phyloP scores from a whole-genome alignment of 345 rosid genomes.

The Camelina neglecta region DNA sequence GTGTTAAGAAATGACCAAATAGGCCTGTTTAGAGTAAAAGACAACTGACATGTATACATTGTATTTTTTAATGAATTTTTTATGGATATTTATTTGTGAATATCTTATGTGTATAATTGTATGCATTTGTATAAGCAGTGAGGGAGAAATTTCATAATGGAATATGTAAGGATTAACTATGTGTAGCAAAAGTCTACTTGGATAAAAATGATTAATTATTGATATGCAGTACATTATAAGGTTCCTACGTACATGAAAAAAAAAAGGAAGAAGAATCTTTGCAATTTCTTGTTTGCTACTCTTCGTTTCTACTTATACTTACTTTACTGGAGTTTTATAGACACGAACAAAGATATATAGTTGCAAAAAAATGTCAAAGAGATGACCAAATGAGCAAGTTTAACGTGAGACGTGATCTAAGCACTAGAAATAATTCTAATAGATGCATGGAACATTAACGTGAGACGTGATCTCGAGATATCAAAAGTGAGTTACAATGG shows the following conservation, averaged over 20 bases:
- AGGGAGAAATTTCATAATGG: slow-evolving; percentile 21
- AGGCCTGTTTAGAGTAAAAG: slow-evolving; percentile 37
- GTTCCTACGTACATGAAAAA: not conserved
- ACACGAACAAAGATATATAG: too few species aligned
- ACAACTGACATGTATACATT: slow-evolving; percentile 19
- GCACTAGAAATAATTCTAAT: too few species aligned
- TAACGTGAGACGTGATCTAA: too few species aligned
- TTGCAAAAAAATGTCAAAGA: not conserved
- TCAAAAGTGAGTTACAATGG: too few species aligned
- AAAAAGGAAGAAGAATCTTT: too few species aligned
- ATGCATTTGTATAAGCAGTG: slow-evolving; percentile 26
- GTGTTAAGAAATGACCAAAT: slow-evolving; percentile 34
- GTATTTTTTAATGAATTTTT: not conserved
- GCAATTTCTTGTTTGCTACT: not conserved
- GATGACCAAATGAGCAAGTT: not conserved
- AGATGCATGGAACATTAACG: too few species aligned
- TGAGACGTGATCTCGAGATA: too few species aligned
- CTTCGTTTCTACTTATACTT: too few species aligned
- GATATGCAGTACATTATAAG: not conserved
- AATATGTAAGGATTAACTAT: slow-evolving; percentile 15
- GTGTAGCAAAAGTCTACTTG: slow-evolving; percentile 27
- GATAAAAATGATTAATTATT: not conserved
- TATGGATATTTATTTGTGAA: not conserved
- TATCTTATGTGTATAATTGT: not conserved
- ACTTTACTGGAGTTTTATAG: too few species aligned